phyloP scores from a whole-genome alignment of 2,329 filamentous ascomycete species.

The Emergomyces africanus region DNA sequence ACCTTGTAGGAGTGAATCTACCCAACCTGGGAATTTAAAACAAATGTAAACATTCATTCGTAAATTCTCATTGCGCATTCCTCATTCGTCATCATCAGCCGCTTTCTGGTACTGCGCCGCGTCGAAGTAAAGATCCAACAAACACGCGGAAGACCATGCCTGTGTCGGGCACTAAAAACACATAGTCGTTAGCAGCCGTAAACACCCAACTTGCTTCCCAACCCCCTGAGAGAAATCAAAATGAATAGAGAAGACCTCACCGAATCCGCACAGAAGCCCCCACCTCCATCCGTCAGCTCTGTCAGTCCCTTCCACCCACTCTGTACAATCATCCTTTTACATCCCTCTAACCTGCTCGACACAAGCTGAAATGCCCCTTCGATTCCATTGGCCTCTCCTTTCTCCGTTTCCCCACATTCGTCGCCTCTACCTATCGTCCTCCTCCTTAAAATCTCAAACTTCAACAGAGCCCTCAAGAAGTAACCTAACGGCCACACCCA shows the following conservation, averaged over 20 bases:
- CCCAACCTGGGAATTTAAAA: too few species aligned
- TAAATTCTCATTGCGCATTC: neutral
- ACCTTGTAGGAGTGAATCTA: too few species aligned
- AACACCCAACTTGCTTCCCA: neutral
- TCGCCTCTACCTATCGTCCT: slow-evolving; percentile 54
- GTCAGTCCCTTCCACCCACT: slow-evolving; percentile 83
- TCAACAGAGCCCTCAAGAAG: slow-evolving; percentile 80
- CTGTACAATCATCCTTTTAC: slow-evolving; percentile 69
- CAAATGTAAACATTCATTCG: neutral
- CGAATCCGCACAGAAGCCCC: slow-evolving; percentile 73
- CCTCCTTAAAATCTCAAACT: slow-evolving; percentile 73
- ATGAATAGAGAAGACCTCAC: slow-evolving; percentile 41
- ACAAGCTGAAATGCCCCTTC: slow-evolving; percentile 93
- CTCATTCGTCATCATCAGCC: neutral
- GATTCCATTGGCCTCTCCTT: slow-evolving; percentile 22
- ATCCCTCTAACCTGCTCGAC: slow-evolving; percentile 65
- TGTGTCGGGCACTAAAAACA: slow-evolving; percentile 71
- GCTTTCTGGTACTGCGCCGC: slow-evolving; percentile 39
- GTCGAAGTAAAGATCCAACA: slow-evolving; percentile 95
- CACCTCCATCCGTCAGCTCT: slow-evolving; percentile 85
- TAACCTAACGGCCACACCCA: slow-evolving; percentile 98
- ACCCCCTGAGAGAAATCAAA: neutral
- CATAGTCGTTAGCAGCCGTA: slow-evolving; percentile 8
- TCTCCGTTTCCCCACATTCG: neutral
- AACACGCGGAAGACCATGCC: slow-evolving; percentile 87